phyloP scores from a whole-genome alignment of 441 rosid species.

The California macrophylla region DNA sequence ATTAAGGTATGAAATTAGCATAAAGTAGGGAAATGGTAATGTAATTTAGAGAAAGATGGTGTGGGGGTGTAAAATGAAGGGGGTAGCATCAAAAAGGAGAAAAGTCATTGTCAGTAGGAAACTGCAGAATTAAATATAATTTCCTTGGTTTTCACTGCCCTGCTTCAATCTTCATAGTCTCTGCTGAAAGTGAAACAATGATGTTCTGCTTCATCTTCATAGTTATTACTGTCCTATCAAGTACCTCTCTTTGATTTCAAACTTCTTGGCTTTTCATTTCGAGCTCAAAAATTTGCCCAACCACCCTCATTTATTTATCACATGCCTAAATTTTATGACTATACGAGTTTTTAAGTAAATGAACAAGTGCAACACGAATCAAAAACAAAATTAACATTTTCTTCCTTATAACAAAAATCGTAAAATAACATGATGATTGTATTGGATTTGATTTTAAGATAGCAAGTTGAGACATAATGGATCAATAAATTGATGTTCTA shows the following conservation, averaged over 20 bases:
- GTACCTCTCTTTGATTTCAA: neutral
- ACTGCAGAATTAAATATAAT: neutral
- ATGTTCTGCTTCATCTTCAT: neutral
- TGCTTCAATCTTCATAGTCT: neutral
- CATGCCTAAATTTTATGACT: too few species aligned
- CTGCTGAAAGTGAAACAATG: neutral
- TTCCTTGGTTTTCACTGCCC: neutral
- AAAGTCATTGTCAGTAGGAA: constrained; percentile 10
- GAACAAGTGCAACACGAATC: too few species aligned
- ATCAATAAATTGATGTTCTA: too few species aligned
- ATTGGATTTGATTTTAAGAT: too few species aligned
- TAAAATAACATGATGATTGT: too few species aligned
- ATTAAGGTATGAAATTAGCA: neutral
- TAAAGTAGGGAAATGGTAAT: neutral
- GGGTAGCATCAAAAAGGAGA: neutral
- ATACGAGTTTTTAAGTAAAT: too few species aligned
- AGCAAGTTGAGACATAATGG: too few species aligned
- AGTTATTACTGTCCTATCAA: neutral
- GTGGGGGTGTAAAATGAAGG: constrained; percentile 8
- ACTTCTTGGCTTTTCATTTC: neutral
- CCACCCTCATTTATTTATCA: too few species aligned
- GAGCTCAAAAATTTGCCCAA: too few species aligned
- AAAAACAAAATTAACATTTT: too few species aligned
- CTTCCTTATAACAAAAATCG: too few species aligned
- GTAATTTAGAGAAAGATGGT: neutral